These are phyloP conservation scores for Candolleomyces eurysporus DNA, from an alignment of 768 basidiomycete species.

Conservation along the genomic window DNA sequence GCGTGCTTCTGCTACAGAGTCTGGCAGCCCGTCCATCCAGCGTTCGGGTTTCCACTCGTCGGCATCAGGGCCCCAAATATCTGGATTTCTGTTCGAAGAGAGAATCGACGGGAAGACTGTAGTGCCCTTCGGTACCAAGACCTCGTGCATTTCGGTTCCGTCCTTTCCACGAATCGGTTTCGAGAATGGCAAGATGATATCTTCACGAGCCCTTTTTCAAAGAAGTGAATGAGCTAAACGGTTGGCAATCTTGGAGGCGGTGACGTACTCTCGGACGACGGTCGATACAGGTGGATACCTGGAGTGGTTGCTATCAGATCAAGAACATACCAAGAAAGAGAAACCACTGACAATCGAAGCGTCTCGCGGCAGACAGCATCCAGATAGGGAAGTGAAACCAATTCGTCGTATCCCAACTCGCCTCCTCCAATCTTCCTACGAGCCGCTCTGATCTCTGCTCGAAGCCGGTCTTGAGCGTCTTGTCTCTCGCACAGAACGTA, in stretches of 20 bases:
- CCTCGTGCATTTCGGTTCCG: conserved; percentile 23
- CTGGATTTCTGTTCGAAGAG: conserved; percentile 27
- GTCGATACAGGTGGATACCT: conserved; percentile 11
- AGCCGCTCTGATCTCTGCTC: conserved; percentile 33
- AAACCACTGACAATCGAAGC: conserved; percentile 30
- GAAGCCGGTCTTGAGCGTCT: conserved; percentile 35
- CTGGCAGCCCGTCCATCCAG: conserved; percentile 35
- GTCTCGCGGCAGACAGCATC: conserved; percentile 42
- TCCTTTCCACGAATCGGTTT: conserved; percentile 27
- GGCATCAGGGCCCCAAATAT: conserved; percentile 36
- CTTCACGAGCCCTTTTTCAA: conserved; percentile 13
- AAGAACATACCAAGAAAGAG: too few relatives aligned
- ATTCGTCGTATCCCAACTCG: conserved; percentile 33
- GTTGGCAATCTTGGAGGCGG: background rate
- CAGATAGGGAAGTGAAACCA: conserved; percentile 35
- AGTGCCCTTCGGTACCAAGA: conserved; percentile 24
- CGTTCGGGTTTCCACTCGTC: conserved; percentile 38
- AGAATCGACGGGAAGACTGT: conserved; percentile 25
- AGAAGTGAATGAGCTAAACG: too few relatives aligned
- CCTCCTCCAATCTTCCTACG: conserved; percentile 12
- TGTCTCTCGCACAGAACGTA: conserved; percentile 31
- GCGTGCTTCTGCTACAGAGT: conserved; percentile 19
- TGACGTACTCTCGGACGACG: conserved; percentile 13
- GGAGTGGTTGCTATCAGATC: too few relatives aligned
- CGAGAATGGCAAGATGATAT: conserved; percentile 27